These are phyloP conservation scores for Dalechampia spathulata DNA, from an alignment of 441 rosid species.

Conservation along the genomic window DNA sequence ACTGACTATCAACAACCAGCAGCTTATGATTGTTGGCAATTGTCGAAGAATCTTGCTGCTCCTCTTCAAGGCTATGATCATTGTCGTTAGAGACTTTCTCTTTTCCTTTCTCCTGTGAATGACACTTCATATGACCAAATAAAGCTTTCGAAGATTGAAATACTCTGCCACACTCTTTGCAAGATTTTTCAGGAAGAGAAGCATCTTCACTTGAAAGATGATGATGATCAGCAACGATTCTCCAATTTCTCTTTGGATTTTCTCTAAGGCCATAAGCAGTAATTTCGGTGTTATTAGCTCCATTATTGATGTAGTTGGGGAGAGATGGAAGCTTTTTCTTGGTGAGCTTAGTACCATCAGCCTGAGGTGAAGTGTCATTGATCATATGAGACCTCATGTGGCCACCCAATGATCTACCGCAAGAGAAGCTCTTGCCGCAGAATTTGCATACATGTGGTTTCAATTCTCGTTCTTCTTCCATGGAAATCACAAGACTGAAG, in stretches of 20 bases:
- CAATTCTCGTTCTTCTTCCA: slow-evolving; percentile 25
- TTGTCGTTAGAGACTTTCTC: slow-evolving; percentile 31
- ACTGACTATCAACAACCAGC: slow-evolving; percentile 33
- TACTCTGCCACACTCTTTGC: slow-evolving; percentile 38
- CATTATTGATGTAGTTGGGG: not conserved
- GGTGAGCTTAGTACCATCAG: slow-evolving; percentile 25
- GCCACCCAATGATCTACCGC: slow-evolving; percentile 34
- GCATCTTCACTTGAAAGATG: slow-evolving; percentile 7
- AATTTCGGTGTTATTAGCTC: slow-evolving; percentile 1
- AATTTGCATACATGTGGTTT: slow-evolving; percentile 29
- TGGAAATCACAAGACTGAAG: slow-evolving; percentile 12
- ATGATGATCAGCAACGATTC: slow-evolving; percentile 18
- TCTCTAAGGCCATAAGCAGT: slow-evolving; percentile 43
- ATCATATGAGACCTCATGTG: slow-evolving; percentile 39
- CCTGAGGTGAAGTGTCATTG: slow-evolving; percentile 27
- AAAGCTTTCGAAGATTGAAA: slow-evolving; percentile 39
- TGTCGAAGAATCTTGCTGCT: slow-evolving; percentile 24
- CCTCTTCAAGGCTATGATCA: slow-evolving; percentile 18
- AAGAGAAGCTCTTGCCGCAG: slow-evolving; percentile 33
- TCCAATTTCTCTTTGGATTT: slow-evolving; percentile 60
- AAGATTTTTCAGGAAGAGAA: slow-evolving; percentile 18
- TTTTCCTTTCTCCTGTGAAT: slow-evolving; percentile 34
- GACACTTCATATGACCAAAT: slow-evolving; percentile 54
- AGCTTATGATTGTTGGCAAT: slow-evolving; percentile 14
- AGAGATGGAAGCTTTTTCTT: slow-evolving; percentile 36